These are phyloP conservation scores for Streptanthus diversifolius DNA, from an alignment of 345 rosid species.

Conservation along the genomic window DNA sequence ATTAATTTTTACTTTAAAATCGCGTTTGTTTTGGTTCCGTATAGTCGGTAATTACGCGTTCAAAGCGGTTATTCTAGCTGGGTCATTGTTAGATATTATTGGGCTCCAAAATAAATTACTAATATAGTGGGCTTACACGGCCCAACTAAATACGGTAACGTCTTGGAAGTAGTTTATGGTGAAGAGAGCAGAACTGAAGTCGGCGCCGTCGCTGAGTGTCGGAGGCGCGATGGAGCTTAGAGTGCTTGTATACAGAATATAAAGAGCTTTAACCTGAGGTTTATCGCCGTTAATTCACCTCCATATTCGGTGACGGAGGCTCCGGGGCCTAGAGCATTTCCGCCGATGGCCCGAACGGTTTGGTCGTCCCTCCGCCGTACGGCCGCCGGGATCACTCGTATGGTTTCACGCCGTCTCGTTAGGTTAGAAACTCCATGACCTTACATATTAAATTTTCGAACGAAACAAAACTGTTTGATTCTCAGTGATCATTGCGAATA, in stretches of 20 bases:
- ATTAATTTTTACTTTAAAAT: no score
- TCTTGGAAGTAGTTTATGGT: neutral
- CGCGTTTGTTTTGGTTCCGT: no score
- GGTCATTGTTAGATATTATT: neutral
- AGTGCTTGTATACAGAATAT: constrained; percentile 49
- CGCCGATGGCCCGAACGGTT: constrained; percentile 82
- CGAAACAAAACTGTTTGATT: neutral
- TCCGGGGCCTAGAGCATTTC: constrained; percentile 70
- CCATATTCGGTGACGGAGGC: constrained; percentile 63
- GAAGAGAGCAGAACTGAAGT: constrained; percentile 19
- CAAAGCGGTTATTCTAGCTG: neutral
- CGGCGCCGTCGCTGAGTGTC: constrained; percentile 18
- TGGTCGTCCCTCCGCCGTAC: constrained; percentile 61
- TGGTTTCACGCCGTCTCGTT: constrained; percentile 97
- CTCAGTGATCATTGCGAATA: neutral
- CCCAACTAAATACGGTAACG: neutral
- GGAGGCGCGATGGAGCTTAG: constrained; percentile 36
- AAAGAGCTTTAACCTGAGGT: constrained; percentile 60
- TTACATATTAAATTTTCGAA: neutral
- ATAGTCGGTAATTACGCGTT: neutral
- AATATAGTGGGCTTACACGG: constrained; percentile 3
- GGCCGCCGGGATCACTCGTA: constrained; percentile 68
- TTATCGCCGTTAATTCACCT: constrained; percentile 64
- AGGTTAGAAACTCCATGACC: constrained; percentile 34
- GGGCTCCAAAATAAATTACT: neutral